Base-by-base conservation (phyloP, 2,329 filamentous ascomycete genomes). In the Nemania bipapillata region DNA sequence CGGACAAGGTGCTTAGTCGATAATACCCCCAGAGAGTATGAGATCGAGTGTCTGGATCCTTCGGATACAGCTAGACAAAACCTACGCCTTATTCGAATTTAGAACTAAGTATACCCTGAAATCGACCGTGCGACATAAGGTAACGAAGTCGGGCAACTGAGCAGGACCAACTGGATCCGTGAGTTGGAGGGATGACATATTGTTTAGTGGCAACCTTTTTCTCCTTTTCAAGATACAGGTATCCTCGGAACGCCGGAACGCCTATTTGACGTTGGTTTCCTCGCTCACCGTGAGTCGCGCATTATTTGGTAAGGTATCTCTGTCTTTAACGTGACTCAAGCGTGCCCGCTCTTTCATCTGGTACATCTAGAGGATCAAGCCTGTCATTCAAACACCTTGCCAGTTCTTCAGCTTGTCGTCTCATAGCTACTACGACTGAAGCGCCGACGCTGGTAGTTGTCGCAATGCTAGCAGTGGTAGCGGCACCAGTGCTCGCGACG, bases 371-470 rank as follows among this genome's bases (percentile, higher is more conserved):
- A 15, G 82, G 80, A 5, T 85, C 85, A 5, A 91, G 81, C 79
- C 86, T 86, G n/a, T 86, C 85, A 70, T 91, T 88, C 71, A 91
- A 77, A 84, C 86, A 88, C 63, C 82, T 80, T 26, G 86, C 86
- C 63, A 90, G 80, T 70, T 90, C 87, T 72, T 88, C 86, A 3
- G 87, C 86, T 65, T 88, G 86, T 65, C 84, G 82, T 66, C 87
- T 82, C 77, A 87, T 83, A 8, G 82, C 81, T 58, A 86, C 82
- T 22, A 87, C 83, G 24, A 82, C 84, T 2, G 82, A 82, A 1
- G 83, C 79, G 3, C 78, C 79, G 17, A 79, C 77, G 55, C 79
- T 81, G 8, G 76, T 72, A 22, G 78, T 72, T 50, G 79, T 79
- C 32, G 77, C 45, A 76, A 78, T 67, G 79, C 83, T 79, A 35